phyloP scores from a whole-genome alignment of 179 eudicot genomes.

The Carnegiea gigantea region DNA sequence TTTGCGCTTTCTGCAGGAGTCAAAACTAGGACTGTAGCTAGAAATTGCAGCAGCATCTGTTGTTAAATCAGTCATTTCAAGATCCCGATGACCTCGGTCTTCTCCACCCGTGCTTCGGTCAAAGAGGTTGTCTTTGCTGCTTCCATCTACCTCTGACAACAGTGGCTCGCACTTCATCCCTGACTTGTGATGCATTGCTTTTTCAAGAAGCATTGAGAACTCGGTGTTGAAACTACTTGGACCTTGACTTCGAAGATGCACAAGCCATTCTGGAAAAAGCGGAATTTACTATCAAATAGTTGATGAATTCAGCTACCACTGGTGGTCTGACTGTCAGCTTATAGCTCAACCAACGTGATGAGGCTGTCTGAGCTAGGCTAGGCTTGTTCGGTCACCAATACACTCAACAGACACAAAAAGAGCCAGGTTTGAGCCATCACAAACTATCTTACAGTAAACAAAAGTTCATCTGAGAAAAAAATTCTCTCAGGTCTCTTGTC shows the following conservation, averaged over 20 bases:
- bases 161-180: constrained; percentile 27
- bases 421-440: not conserved
- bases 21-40: constrained; percentile 16
- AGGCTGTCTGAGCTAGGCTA: not conserved
- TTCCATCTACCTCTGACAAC: constrained; percentile 4
- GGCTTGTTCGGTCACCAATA: not conserved
- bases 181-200: constrained; percentile 34
- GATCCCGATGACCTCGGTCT: constrained; percentile 27
- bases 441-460: not conserved
- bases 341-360: not conserved
- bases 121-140: constrained; percentile 11
- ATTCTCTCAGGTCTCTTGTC: not conserved
- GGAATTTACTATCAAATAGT: constrained; percentile 18
- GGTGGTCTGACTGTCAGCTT: not conserved
- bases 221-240: constrained; percentile 36
- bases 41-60: constrained; percentile 18
- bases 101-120: constrained; percentile 15
- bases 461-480: not conserved
- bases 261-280: constrained; percentile 60
- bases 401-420: not conserved
- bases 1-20: constrained; percentile 60
- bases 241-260: constrained; percentile 44
- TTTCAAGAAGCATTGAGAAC: constrained; percentile 38
- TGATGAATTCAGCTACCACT: not conserved
- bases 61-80: constrained; percentile 44